Conservation (phyloP, 257 asterid genomes). For the Penstemon davidsonii region DNA sequence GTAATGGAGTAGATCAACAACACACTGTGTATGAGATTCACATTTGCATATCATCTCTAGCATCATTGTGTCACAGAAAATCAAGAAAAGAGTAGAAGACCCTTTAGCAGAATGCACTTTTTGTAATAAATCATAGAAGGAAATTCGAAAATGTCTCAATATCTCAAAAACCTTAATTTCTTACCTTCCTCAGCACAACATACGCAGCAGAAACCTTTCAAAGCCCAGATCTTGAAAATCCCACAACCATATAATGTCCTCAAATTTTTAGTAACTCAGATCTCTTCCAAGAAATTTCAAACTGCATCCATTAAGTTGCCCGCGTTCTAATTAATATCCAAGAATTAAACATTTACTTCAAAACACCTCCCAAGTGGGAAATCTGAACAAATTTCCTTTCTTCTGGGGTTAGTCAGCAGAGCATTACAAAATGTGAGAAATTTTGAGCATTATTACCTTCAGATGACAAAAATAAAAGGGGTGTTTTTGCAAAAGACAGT, state of each 20-base stretch:
- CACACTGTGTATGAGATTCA: conserved; percentile 35
- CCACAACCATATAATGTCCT: conserved; percentile 36
- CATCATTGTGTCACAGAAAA: conserved; percentile 21
- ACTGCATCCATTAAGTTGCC: conserved; percentile 26
- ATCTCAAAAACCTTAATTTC: conserved; percentile 17
- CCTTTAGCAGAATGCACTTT: conserved; percentile 6
- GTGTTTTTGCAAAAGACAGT: conserved; percentile 38
- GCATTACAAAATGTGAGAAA: conserved; percentile 41
- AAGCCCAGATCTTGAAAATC: conserved; percentile 62
- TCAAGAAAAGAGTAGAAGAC: conserved; percentile 16
- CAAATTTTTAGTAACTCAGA: conserved; percentile 36
- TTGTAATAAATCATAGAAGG: neutral
- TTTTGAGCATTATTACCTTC: conserved; percentile 35
- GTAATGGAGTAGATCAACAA: conserved; percentile 36
- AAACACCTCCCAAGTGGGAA: conserved; percentile 33
- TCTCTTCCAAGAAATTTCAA: conserved; percentile 48
- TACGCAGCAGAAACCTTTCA: conserved; percentile 37
- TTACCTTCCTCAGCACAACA: conserved; percentile 46
- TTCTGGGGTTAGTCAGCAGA: conserved; percentile 22
- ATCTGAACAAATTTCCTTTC: conserved; percentile 20
- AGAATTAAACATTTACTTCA: conserved; percentile 23
- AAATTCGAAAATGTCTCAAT: conserved; percentile 25
- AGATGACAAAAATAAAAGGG: conserved; percentile 50
- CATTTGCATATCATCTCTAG: conserved; percentile 22
- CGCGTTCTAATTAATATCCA: conserved; percentile 36